Evolutionary conservation across 768 basidiomycete genomes (phyloP).

Genomic region (Chalciporus piperatus): DNA sequence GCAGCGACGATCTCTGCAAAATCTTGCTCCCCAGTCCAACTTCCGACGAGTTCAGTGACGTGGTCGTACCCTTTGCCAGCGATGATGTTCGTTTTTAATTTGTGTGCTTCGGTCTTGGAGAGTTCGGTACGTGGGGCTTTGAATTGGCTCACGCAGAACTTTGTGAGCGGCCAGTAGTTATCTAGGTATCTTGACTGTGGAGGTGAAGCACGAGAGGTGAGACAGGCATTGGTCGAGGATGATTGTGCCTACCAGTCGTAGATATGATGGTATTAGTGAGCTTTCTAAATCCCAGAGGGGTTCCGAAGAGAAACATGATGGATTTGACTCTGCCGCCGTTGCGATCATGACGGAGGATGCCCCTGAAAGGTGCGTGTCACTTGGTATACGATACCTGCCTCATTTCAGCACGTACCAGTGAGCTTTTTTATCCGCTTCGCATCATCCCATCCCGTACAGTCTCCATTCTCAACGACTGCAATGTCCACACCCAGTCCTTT

Average conservation of each 20-base stretch:
- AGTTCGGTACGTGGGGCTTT: constrained; percentile 58
- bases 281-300: constrained; percentile 68
- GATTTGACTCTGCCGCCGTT: constrained; percentile 90
- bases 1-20: constrained; percentile 51
- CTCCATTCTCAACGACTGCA: constrained; percentile 94
- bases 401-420: constrained; percentile 54
- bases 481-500: constrained; percentile 68
- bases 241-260: constrained; percentile 58
- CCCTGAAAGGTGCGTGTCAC: constrained; percentile 35
- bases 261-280: constrained; percentile 67
- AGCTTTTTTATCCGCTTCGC: constrained; percentile 67
- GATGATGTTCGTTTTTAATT: constrained; percentile 50
- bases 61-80: constrained; percentile 62
- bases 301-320: constrained; percentile 74
- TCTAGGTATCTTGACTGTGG: constrained; percentile 67
- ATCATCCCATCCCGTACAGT: constrained; percentile 78
- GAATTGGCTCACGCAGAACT: constrained; percentile 85
- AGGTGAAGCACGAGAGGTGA: constrained; percentile 2
- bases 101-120: constrained; percentile 58
- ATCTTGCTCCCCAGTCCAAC: constrained; percentile 61
- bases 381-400: not conserved
- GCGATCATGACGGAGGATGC: constrained; percentile 97
- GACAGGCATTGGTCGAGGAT: not conserved
- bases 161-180: constrained; percentile 81
- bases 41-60: constrained; percentile 48